Base-by-base conservation (phyloP, 2,329 filamentous ascomycete genomes). In the Pseudocercospora crystallina region DNA sequence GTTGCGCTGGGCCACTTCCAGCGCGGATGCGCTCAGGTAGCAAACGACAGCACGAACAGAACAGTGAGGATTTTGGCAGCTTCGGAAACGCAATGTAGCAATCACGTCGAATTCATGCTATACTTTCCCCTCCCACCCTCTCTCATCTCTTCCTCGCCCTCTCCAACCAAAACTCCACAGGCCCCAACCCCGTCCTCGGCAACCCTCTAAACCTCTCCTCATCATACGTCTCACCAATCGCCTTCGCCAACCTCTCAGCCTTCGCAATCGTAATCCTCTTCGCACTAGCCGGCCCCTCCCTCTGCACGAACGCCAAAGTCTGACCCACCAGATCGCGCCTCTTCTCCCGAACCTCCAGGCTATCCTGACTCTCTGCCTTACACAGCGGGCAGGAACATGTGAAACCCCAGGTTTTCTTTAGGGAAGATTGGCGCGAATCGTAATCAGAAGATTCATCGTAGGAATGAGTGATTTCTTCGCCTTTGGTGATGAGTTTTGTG, bases 401-500 rank as follows among this genome's bases (percentile, higher is more conserved):
- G 42, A 60, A 60, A 0, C 54, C 54, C 59, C 59, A 62, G 1
- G 54, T 60, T 9, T 30, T 56, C 46, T 45, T 33, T 14, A 62
- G 36, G 8, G 44, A 43, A 9, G 37, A 44, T 5, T 40, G 37
- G 12, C 58, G 32, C 3, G 45, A 41, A 7, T 58, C 54, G 5
- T 48, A 45, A n/a, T 54, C 49, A 5, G 45, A 31, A 2, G 45
- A 46, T 5, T 70, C 70, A 0, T 69, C 65, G 36, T 59, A 59
- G 0, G 31, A 32, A 8, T 56, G 51, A 2, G 61, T 58, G 5
- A 83, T 55, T 60, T 84, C 79, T 0, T 76, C 73, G n/a, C 68
- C 66, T 0, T 71, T 53, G 0, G 68, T 54, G 1, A 83, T 61
- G 32, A 78, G 70, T 5, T 56, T 56, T 0, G 70, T 63, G 0